Evolutionary conservation across 139 green algal genomes (phyloP), one percentile per base, ranked within the genome.

Genomic region (Asterochloris sp.): DNA sequence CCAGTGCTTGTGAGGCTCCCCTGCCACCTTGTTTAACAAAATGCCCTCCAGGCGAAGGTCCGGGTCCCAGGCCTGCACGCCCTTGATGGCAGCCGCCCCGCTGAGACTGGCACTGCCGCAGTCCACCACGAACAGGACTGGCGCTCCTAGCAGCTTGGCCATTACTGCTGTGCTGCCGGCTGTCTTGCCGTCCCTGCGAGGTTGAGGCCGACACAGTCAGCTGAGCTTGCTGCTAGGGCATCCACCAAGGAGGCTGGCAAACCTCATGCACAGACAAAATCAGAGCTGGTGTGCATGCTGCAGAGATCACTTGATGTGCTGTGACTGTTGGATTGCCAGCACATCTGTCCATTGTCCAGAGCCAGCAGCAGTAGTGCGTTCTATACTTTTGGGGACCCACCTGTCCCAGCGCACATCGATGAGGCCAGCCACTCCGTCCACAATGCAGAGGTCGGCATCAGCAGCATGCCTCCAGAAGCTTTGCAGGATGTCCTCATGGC

Each of bases 71-170:
- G 83, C 87, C 27, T 85, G 80, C 82, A 87, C 96, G 16, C 92
- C 93, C 61, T 91, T 91, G 17, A 96, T 66, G 68, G 96, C 83
- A 2, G 94, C 93, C 17, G 92, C 93, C 0, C 88, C 88, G 15
- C 80, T 90, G 26, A 92, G 87, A 0, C 87, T 87, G 13, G 95
- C 29, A 10, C 89, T 85, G 27, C 71, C 89, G 68, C 89, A 92
- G 85, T 98, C 95, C 76, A 98, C 67, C 0, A 98, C 92, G 21
- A 98, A 87, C 79, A 98, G 29, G n/a, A 98, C 91, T 0, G 95
- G 92, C 47, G 86, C 91, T 2, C 84, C 85, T 78, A 97, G 86
- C 89, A 89, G 92, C 82, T 96, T 95, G 47, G 95, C 94, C 66
- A 97, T 85, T 83, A 97, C 85, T 23, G 94, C 93, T 19, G 94